Percentiles rank a stretch among this genome's conserved stretches.
phyloP scores from a whole-genome alignment of 2,329 filamentous ascomycete genomes.

The Talaromyces sp. region DNA sequence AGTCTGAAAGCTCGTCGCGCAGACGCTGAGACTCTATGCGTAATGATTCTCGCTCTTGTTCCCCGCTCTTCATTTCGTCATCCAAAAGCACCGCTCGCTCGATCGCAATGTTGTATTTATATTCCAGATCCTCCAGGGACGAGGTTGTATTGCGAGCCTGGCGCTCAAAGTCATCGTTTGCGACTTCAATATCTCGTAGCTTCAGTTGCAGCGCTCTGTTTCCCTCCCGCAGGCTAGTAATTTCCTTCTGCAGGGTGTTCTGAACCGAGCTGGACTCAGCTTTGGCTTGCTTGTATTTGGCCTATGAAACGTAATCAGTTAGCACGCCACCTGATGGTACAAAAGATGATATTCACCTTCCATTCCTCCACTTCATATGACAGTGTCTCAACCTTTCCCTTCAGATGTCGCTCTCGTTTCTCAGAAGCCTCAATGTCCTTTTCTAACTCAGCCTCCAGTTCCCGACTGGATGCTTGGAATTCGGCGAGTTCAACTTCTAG shows the following conservation, averaged over 20 bases:
- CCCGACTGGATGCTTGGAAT: slow-evolving; percentile 89
- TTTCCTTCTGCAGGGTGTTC: slow-evolving; percentile 86
- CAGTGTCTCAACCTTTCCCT: slow-evolving; percentile 80
- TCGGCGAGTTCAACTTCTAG: slow-evolving; percentile 88
- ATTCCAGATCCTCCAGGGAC: slow-evolving; percentile 93
- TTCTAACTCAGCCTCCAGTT: slow-evolving; percentile 90
- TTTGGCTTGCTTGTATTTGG: slow-evolving; percentile 95
- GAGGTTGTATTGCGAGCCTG: slow-evolving; percentile 94
- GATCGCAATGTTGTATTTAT: slow-evolving; percentile 92
- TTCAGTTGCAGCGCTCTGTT: slow-evolving; percentile 78
- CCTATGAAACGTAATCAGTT: slow-evolving; percentile 48
- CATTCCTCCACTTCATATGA: slow-evolving; percentile 94
- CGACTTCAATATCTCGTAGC: slow-evolving; percentile 91
- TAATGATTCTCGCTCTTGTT: slow-evolving; percentile 84
- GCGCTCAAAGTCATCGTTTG: slow-evolving; percentile 96
- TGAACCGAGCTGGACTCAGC: slow-evolving; percentile 80
- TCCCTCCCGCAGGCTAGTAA: slow-evolving; percentile 81
- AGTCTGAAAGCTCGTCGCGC: slow-evolving; percentile 84
- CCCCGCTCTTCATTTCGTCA: slow-evolving; percentile 85
- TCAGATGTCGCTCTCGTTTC: slow-evolving; percentile 80
- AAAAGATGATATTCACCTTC: slow-evolving; percentile 67
- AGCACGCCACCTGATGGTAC: not conserved
- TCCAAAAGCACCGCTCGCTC: slow-evolving; percentile 91
- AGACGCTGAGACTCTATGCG: slow-evolving; percentile 88
- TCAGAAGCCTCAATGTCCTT: slow-evolving; percentile 95